Evolutionary conservation across 768 basidiomycete species (phyloP).

Genomic region (Kockovaella imperatae): DNA sequence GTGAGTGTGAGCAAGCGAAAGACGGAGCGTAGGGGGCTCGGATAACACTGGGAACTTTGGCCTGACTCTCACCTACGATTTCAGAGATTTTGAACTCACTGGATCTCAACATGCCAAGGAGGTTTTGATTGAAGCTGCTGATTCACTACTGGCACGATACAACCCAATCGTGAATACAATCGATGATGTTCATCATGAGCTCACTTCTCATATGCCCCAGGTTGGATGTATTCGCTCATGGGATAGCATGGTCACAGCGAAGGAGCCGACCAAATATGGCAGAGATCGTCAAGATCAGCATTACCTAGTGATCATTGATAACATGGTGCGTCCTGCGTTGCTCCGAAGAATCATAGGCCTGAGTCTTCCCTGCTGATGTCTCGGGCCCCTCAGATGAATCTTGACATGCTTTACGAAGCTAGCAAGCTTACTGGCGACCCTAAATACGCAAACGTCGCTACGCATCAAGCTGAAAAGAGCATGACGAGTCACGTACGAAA

Average conservation of each 20-base stretch:
- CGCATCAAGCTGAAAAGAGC: constrained; percentile 25
- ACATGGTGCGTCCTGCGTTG: constrained; percentile 24
- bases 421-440: constrained; percentile 26
- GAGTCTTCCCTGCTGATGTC: not conserved
- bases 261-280: constrained; percentile 16
- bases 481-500: constrained; percentile 21
- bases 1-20: constrained; percentile 9
- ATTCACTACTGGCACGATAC: constrained; percentile 28
- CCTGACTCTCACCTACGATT: not conserved
- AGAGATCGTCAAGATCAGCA: constrained; percentile 26
- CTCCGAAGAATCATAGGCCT: no score
- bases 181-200: not conserved
- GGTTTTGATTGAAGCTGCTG: constrained; percentile 26
- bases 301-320: constrained; percentile 36
- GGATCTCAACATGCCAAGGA: constrained; percentile 26
- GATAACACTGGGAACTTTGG: not conserved
- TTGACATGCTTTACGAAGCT: constrained; percentile 32
- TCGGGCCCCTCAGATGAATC: constrained; percentile 26
- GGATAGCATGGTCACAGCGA: constrained; percentile 15
- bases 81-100: constrained; percentile 23
- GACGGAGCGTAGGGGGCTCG: not conserved
- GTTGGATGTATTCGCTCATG: constrained; percentile 29
- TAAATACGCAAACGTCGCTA: constrained; percentile 26
- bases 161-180: constrained; percentile 16
- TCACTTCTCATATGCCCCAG: constrained; percentile 8